phyloP scores from a whole-genome alignment of 495 filamentous ascomycete genomes.

The Penicillium samsonianum region DNA sequence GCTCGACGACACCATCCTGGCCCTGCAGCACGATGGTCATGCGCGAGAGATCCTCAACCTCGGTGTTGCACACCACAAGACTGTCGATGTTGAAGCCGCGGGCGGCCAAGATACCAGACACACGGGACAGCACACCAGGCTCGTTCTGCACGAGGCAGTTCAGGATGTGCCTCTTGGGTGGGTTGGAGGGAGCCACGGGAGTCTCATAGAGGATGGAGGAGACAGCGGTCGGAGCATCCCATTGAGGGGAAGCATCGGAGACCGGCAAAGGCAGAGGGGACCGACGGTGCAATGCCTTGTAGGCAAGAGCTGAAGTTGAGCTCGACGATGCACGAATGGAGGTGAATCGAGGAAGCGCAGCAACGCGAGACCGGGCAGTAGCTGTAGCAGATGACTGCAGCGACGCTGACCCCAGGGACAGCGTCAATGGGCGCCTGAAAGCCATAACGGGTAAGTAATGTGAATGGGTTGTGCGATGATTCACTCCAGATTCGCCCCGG shows the following conservation, averaged over 20 bases:
- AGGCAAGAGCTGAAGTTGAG: constrained; percentile 91
- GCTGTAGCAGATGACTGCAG: constrained; percentile 36
- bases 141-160: constrained; percentile 99
- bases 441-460: constrained; percentile 40
- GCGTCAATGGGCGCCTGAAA: constrained; percentile 50
- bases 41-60: constrained; percentile 93
- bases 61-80: constrained; percentile 94
- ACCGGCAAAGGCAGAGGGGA: constrained; percentile 79
- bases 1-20: constrained; percentile 96
- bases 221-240: constrained; percentile 94
- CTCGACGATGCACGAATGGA: constrained; percentile 44
- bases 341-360: constrained; percentile 41
- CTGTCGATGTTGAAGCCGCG: constrained; percentile 99
- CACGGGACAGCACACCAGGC: constrained; percentile 92
- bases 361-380: constrained; percentile 36
- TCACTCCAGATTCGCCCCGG: constrained; percentile 28
- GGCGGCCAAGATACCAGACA: constrained; percentile 94
- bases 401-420: constrained; percentile 41
- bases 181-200: constrained; percentile 75
- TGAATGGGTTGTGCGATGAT: constrained; percentile 30
- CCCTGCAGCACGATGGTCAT: constrained; percentile 98
- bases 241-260: constrained; percentile 70
- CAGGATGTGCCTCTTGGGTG: constrained; percentile 90
- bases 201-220: constrained; percentile 99
- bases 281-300: constrained; percentile 94